A percentile compares a stretch with the other conserved stretches of the same genome.
Evolutionary conservation across 176 grass and related monocot genomes (phyloP).

Genomic region (Lolium rigidum): DNA sequence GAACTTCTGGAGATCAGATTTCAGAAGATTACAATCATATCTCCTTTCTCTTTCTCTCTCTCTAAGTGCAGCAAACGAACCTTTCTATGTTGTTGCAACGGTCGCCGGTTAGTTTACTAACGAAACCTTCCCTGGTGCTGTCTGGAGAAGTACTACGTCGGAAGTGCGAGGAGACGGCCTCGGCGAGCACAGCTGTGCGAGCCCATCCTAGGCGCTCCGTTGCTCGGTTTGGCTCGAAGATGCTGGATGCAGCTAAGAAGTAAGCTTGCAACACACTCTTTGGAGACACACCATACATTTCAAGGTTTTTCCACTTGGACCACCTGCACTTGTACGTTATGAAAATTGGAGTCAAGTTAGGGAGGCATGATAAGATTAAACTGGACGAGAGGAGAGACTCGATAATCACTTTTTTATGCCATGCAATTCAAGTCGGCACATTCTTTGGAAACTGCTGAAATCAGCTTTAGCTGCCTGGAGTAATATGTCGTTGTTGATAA

Average conservation of each 20-base stretch:
- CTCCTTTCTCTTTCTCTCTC: not conserved
- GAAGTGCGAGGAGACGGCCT: conserved; percentile 30
- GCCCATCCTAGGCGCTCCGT: conserved; percentile 55
- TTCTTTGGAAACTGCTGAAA: conserved; percentile 54
- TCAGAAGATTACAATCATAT: not conserved
- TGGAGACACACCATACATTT: not conserved
- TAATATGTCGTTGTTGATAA: conserved; percentile 58
- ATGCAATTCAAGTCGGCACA: no score
- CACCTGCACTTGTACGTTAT: conserved; percentile 46
- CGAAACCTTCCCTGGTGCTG: no score
- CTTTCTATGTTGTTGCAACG: no score
- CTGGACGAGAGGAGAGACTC: not conserved
- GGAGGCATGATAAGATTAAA: no score
- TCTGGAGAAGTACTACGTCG: not conserved
- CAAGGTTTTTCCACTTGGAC: conserved; percentile 36
- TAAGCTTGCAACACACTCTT: conserved; percentile 24
- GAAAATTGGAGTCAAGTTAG: no score
- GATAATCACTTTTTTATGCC: no score
- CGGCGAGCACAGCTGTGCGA: conserved; percentile 26
- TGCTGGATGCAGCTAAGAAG: conserved; percentile 57
- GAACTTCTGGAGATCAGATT: not conserved
- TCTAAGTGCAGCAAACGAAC: not conserved
- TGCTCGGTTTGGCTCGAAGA: conserved; percentile 60
- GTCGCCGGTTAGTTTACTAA: no score
- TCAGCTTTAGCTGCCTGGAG: conserved; percentile 58